These are phyloP conservation scores for Elongisporangium anandrum DNA, from an alignment of 352 stramenopile species.

Conservation along the genomic window DNA sequence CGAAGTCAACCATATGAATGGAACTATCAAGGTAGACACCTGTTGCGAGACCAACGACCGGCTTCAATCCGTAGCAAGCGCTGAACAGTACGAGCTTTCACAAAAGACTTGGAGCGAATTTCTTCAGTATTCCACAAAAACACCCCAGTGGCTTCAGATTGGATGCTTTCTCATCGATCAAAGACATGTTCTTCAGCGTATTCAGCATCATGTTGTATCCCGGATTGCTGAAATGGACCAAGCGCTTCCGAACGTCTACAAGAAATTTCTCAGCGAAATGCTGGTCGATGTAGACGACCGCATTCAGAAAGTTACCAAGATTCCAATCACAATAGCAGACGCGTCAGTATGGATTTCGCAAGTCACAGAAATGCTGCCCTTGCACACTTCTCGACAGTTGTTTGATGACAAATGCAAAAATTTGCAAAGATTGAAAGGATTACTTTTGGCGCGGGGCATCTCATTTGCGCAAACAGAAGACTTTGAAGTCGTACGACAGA, in stretches of 20 bases:
- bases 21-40: neutral
- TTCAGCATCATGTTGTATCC: conserved; percentile 23
- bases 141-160: conserved; percentile 32
- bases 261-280: conserved; percentile 36
- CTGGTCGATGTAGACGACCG: conserved; percentile 44
- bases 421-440: conserved; percentile 28
- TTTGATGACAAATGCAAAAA: conserved; percentile 56
- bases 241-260: conserved; percentile 44
- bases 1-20: neutral
- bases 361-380: conserved; percentile 50
- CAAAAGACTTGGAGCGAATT: conserved; percentile 35
- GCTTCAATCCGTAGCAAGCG: conserved; percentile 6
- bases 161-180: conserved; percentile 59
- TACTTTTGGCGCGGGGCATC: conserved; percentile 29
- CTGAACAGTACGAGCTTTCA: conserved; percentile 31
- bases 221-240: conserved; percentile 36
- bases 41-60: neutral
- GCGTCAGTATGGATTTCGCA: conserved; percentile 43
- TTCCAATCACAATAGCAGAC: conserved; percentile 47
- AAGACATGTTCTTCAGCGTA: conserved; percentile 21
- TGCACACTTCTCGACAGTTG: conserved; percentile 35
- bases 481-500: conserved; percentile 23
- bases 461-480: conserved; percentile 5
- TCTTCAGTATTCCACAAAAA: conserved; percentile 24
- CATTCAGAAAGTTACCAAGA: conserved; percentile 58